phyloP scores from a whole-genome alignment of 78 protist species.

The Speleostelium caveatum region DNA sequence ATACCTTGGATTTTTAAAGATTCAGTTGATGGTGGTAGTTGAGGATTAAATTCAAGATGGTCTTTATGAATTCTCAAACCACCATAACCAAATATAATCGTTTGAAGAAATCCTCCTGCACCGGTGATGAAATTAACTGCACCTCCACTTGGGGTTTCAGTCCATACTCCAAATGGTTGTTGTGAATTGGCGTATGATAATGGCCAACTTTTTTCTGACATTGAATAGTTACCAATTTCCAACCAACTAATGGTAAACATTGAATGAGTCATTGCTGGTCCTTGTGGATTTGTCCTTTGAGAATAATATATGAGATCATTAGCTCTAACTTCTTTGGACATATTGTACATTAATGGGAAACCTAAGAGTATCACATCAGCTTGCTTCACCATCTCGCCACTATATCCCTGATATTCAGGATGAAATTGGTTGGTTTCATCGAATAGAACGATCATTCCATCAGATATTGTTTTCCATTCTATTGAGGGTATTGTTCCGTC shows the following conservation, averaged over 20 bases:
- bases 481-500: conserved; percentile 13
- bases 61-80: conserved; percentile 42
- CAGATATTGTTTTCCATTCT: conserved; percentile 29
- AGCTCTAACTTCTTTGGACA: conserved; percentile 17
- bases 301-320: conserved; percentile 69
- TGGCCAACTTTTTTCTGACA: conserved; percentile 25
- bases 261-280: conserved; percentile 81
- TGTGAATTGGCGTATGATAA: conserved; percentile 36
- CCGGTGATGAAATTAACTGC: conserved; percentile 50
- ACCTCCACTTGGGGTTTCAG: conserved; percentile 79
- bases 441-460: conserved; percentile 26
- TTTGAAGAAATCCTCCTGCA: conserved; percentile 77
- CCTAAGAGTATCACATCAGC: conserved; percentile 81
- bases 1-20: background rate
- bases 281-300: conserved; percentile 1
- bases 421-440: conserved; percentile 28
- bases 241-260: conserved; percentile 63
- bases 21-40: conserved; percentile 15
- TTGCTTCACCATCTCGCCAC: conserved; percentile 69
- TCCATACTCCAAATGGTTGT: conserved; percentile 74
- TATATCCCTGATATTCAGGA: conserved; percentile 76
- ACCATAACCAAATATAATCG: conserved; percentile 50
- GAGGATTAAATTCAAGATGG: conserved; percentile 15
- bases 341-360: conserved; percentile 71
- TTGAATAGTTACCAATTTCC: conserved; percentile 34